A percentile compares a stretch with the other conserved stretches of the same genome.
These are phyloP conservation scores for Lachnellula arida DNA, from an alignment of 2,329 filamentous ascomycete genomes.

Conservation along the genomic window DNA sequence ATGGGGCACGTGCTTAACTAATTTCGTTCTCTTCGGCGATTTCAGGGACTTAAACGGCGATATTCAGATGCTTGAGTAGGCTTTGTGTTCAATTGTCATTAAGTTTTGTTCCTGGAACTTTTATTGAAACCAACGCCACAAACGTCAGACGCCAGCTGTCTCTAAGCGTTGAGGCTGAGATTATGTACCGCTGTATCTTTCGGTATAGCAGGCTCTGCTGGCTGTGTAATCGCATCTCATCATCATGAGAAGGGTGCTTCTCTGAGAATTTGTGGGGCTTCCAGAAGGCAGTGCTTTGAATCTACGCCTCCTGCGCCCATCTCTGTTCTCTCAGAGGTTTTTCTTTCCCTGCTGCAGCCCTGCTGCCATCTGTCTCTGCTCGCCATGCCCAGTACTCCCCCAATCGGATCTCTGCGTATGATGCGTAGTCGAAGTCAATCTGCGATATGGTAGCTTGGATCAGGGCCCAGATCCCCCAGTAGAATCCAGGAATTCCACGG, in stretches of 20 bases:
- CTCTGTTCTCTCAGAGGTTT: constrained; percentile 71
- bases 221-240: neutral
- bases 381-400: constrained; percentile 95
- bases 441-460: constrained; percentile 93
- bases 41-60: no score
- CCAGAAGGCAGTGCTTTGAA: neutral
- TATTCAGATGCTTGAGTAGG: no score
- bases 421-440: constrained; percentile 95
- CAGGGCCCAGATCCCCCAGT: constrained; percentile 90
- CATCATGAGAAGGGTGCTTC: neutral
- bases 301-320: constrained; percentile 49
- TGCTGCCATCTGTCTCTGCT: constrained; percentile 62
- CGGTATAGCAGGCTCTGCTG: no score
- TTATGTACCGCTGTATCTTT: no score
- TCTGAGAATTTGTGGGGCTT: no score
- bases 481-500: constrained; percentile 84
- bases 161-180: no score
- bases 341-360: constrained; percentile 49
- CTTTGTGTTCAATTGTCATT: no score
- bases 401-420: constrained; percentile 79
- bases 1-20: no score
- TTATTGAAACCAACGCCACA: no score
- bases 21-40: no score
- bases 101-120: no score
- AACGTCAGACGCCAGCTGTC: no score